phyloP scores from a whole-genome alignment of 2,329 filamentous ascomycete species.

The Trichophyton mentagrophytes region DNA sequence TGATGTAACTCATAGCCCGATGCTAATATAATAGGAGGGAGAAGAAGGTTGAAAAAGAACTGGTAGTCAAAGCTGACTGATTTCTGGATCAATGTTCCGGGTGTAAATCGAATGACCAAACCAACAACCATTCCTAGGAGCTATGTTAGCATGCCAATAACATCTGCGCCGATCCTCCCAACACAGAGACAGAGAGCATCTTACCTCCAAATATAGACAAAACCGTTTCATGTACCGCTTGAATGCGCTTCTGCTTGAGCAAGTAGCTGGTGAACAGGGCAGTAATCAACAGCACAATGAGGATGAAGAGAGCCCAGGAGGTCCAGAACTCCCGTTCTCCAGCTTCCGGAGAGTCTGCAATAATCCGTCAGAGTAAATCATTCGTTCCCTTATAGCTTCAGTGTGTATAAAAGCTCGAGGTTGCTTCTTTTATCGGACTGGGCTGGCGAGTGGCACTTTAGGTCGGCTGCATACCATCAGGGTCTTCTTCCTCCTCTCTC shows the following conservation, averaged over 20 bases:
- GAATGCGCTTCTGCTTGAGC: slow-evolving; percentile 90
- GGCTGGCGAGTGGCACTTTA: not conserved
- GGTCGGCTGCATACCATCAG: slow-evolving; percentile 12
- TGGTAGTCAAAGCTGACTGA: slow-evolving; percentile 96
- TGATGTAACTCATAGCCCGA: slow-evolving; percentile 97
- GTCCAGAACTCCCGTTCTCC: slow-evolving; percentile 88
- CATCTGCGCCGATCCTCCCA: not conserved
- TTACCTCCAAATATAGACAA: slow-evolving; percentile 92
- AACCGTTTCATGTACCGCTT: slow-evolving; percentile 94
- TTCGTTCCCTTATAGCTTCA: not conserved
- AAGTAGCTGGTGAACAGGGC: slow-evolving; percentile 97
- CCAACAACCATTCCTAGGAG: slow-evolving; percentile 85
- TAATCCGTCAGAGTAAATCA: not conserved
- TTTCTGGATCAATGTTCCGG: slow-evolving; percentile 71
- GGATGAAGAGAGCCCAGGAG: slow-evolving; percentile 95
- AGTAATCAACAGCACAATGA: slow-evolving; percentile 83
- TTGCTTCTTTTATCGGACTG: not conserved
- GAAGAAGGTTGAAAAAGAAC: slow-evolving; percentile 97
- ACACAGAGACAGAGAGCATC: not conserved
- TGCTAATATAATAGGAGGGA: slow-evolving; percentile 95
- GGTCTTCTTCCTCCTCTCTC: slow-evolving; percentile 13
- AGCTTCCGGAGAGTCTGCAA: slow-evolving; percentile 55
- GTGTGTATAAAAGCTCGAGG: not conserved
- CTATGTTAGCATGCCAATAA: not conserved
- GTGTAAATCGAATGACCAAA: slow-evolving; percentile 68